Evolutionary conservation across 805 yeast species (phyloP).

Genomic region (Sungouiella thailandica): DNA sequence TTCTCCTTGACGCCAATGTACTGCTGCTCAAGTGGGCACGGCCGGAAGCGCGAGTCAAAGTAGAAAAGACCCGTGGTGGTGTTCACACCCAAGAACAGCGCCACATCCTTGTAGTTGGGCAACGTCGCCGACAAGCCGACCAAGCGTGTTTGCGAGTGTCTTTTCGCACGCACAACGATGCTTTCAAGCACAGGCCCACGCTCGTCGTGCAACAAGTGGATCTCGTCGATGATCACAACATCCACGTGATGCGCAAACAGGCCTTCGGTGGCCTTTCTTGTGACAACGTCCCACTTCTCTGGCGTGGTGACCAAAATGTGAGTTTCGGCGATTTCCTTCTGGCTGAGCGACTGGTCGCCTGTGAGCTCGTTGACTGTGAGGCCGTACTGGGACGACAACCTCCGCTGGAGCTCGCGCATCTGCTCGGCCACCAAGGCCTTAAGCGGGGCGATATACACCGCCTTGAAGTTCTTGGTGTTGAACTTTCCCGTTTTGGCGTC

Average conservation of each 20-base stretch:
- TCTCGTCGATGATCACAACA: constrained; percentile 82
- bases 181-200: constrained; percentile 94
- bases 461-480: constrained; percentile 54
- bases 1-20: constrained; percentile 85
- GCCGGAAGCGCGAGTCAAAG: constrained; percentile 81
- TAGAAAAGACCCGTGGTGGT: constrained; percentile 57
- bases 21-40: constrained; percentile 88
- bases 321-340: constrained; percentile 68
- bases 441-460: constrained; percentile 87
- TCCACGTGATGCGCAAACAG: constrained; percentile 61
- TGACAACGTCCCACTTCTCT: constrained; percentile 95
- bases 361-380: constrained; percentile 79
- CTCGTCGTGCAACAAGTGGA: constrained; percentile 86
- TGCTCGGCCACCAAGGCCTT: constrained; percentile 96
- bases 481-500: constrained; percentile 44
- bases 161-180: constrained; percentile 65
- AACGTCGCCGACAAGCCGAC: constrained; percentile 91
- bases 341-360: constrained; percentile 79
- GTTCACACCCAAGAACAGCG: constrained; percentile 68
- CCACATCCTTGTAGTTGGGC: constrained; percentile 86
- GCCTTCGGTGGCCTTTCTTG: constrained; percentile 71
- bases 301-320: constrained; percentile 91
- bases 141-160: constrained; percentile 50
- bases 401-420: constrained; percentile 74
- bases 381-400: constrained; percentile 56